Evolutionary conservation across 1,284 basidiomycete genomes (phyloP).

Genomic region (Tilletia setariae): DNA sequence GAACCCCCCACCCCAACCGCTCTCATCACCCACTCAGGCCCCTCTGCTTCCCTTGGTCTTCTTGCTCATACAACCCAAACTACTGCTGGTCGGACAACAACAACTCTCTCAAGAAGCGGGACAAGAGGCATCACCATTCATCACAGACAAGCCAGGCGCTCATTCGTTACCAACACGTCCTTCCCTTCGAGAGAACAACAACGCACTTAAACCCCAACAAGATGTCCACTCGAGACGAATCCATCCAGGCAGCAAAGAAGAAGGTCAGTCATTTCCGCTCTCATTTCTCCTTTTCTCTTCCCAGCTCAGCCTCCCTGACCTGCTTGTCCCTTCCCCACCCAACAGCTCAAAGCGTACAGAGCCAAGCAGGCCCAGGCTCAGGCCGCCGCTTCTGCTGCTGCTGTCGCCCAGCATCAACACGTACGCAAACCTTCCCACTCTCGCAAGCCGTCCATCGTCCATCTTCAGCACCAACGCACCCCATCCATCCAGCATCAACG

Average conservation of each 20-base stretch:
- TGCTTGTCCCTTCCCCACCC: background rate
- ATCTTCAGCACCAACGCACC: background rate
- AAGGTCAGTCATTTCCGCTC: conserved; percentile 26
- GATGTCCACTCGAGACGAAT: conserved; percentile 27
- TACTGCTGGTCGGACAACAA: background rate
- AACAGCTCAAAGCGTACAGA: conserved; percentile 42
- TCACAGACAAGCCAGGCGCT: background rate
- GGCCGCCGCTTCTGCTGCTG: conserved; percentile 9
- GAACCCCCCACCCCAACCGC: no score
- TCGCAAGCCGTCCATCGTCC: conserved; percentile 15
- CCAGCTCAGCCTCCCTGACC: background rate
- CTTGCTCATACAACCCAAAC: background rate
- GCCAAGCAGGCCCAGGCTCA: conserved; percentile 42
- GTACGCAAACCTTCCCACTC: background rate
- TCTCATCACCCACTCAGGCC: no score
- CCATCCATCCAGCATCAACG: background rate
- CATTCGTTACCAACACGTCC: background rate
- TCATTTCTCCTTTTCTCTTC: background rate
- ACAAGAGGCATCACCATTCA: background rate
- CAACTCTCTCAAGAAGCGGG: no score
- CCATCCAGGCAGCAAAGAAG: conserved; percentile 44
- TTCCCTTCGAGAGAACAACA: background rate
- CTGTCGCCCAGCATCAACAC: conserved; percentile 10
- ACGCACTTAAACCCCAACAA: background rate
- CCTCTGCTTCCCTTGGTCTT: no score